phyloP scores from a whole-genome alignment of 2,329 filamentous ascomycete genomes.

The Epichloe sibirici region DNA sequence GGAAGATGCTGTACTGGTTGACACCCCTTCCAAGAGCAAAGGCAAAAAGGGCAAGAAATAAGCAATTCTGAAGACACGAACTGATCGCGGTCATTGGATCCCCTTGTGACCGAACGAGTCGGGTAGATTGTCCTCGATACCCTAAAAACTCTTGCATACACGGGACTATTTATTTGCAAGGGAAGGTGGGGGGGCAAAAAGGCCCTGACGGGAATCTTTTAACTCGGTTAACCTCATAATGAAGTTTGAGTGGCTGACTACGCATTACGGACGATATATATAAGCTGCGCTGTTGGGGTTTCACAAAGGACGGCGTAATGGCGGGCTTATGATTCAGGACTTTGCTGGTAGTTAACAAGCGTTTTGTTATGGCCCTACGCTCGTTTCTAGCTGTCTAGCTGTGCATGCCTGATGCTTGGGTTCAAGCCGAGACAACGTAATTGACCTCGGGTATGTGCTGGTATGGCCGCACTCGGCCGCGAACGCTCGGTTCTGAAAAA shows the following conservation, averaged over 20 bases:
- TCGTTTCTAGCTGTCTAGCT: not conserved
- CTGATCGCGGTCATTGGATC: not conserved
- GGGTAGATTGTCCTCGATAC: not conserved
- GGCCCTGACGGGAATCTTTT: not conserved
- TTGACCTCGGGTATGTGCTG: too few species aligned
- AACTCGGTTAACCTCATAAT: not conserved
- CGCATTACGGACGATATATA: not conserved
- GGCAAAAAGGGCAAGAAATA: conserved; percentile 46
- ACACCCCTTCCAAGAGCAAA: conserved; percentile 46
- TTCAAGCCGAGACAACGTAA: not conserved
- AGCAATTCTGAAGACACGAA: not conserved
- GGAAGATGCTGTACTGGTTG: conserved; percentile 57
- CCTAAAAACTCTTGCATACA: not conserved
- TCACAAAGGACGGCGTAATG: not conserved
- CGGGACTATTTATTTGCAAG: not conserved
- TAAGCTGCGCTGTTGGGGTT: not conserved
- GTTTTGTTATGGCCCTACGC: not conserved
- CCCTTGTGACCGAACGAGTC: not conserved
- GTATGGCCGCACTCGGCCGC: too few species aligned
- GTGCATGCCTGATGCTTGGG: not conserved
- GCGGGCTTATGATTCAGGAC: not conserved
- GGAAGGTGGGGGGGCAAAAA: not conserved
- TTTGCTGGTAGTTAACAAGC: not conserved
- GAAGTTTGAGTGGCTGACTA: not conserved
- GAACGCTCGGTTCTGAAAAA: not conserved